phyloP scores from a whole-genome alignment of 2,329 filamentous ascomycete species.

The Epichloe elymi region DNA sequence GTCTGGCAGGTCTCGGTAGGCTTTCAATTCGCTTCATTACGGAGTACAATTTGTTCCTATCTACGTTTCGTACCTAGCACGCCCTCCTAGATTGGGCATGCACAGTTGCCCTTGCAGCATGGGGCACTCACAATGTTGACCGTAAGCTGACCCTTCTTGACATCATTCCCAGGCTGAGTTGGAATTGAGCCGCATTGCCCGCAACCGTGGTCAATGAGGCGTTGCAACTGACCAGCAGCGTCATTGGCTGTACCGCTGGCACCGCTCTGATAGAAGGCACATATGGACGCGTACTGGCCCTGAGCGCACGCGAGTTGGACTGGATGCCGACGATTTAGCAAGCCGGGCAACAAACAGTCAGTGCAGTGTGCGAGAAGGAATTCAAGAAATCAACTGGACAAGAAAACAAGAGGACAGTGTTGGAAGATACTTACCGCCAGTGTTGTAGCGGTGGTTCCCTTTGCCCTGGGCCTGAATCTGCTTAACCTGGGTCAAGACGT shows the following conservation, averaged over 20 bases:
- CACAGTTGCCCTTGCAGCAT: slow-evolving; percentile 9
- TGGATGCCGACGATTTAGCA: not conserved
- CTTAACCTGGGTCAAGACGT: slow-evolving; percentile 6
- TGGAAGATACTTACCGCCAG: slow-evolving; percentile 5
- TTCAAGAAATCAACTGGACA: too few relatives aligned
- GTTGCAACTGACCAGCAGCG: slow-evolving; percentile 7
- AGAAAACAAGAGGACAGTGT: not conserved
- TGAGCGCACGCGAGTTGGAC: slow-evolving; percentile 9
- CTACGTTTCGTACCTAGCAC: not conserved
- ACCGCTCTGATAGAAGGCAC: slow-evolving; percentile 9
- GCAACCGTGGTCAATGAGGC: slow-evolving; percentile 8
- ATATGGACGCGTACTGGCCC: slow-evolving; percentile 6
- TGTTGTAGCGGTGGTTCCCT: slow-evolving; percentile 6
- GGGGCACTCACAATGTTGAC: slow-evolving; percentile 8
- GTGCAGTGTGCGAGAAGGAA: too few relatives aligned
- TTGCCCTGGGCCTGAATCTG: slow-evolving; percentile 6
- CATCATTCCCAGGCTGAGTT: slow-evolving; percentile 9
- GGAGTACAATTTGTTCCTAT: too few relatives aligned
- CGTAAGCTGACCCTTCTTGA: slow-evolving; percentile 9
- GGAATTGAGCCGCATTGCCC: slow-evolving; percentile 8
- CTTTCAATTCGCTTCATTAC: too few relatives aligned
- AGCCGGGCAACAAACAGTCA: not conserved
- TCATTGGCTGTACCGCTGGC: slow-evolving; percentile 7
- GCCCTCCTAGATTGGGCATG: not conserved
- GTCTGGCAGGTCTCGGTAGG: too few relatives aligned